Conservation (phyloP, 2,329 filamentous ascomycete species). For the Zopfia rhizophila region DNA sequence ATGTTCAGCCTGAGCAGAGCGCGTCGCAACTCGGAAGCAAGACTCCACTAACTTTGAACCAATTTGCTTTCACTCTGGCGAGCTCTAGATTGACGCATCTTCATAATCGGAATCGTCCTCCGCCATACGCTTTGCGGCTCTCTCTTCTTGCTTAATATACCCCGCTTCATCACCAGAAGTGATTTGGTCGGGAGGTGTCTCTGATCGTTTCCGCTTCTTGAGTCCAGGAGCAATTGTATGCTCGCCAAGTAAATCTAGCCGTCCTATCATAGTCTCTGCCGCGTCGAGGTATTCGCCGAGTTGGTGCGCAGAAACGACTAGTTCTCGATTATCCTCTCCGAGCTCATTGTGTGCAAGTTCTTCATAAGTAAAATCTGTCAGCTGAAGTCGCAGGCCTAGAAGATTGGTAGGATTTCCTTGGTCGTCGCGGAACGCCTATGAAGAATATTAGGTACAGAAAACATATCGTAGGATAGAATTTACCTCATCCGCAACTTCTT, state of each 20-base stretch:
- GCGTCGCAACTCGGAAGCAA: constrained; percentile 26
- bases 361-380: constrained; percentile 27
- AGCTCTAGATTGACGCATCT: constrained; percentile 20
- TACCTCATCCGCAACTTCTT: constrained; percentile 27
- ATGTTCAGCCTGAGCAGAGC: constrained; percentile 24
- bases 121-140: constrained; percentile 27
- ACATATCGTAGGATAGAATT: constrained; percentile 1
- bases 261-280: constrained; percentile 7
- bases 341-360: constrained; percentile 23
- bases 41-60: constrained; percentile 18
- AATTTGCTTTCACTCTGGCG: too few relatives aligned
- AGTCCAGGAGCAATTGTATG: constrained; percentile 12
- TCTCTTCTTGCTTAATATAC: constrained; percentile 20
- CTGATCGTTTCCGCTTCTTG: constrained; percentile 24
- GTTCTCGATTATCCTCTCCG: constrained; percentile 15
- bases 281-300: constrained; percentile 22
- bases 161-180: constrained; percentile 20
- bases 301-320: constrained; percentile 18
- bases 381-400: constrained; percentile 23
- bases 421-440: constrained; percentile 37
- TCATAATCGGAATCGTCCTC: constrained; percentile 35
- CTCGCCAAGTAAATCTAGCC: constrained; percentile 6
- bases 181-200: constrained; percentile 26
- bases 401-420: constrained; percentile 25
- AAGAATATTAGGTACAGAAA: constrained; percentile 14